Evolutionary conservation across 202 grass and related monocot species (phyloP), one percentile per base, ranked within the genome.

Genomic region (Dendrocalamus latiflorus): DNA sequence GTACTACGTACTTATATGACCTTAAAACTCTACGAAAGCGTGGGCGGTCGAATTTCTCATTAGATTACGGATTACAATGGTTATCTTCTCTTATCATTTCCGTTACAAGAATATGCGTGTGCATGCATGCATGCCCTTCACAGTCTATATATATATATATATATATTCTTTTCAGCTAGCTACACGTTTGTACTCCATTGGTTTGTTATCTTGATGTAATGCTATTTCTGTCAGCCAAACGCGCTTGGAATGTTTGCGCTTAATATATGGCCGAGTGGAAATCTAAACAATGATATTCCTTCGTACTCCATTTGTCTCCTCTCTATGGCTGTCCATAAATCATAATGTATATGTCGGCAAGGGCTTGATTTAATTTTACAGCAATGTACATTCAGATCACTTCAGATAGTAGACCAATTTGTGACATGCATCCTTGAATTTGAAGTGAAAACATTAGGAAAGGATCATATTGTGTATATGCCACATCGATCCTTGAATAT

Each of bases 121-220:
- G 72, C 57, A 78, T 67, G 68, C 68, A 60, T 77, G 56, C 60
- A 15, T 61, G 53, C 48, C 58, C 42, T 86, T 30, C 58, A 68
- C 43, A 43, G 51, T 74, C 34, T 15, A 82, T 65, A 24, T 18
- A 81, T 33, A 65, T 30, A 30, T 30, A 11, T 50, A 72, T 75
- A 53, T 60, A 76, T 82, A 86, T 83, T 55, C 15, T 30, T 78
- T 74, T 83, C 54, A 79, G 43, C 33, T 79, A 61, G 30, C 44
- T 65, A 62, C 55, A 76, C 25, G 54, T 76, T 54, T 81, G 70
- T 70, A 59, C 72, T 58, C 21, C 63, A 64, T 43, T 82, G 77
- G 55, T 76, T 75, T 68, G 33, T 70, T 68, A 73, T 60, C 49
- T 15, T 25, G 15, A 39, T 70, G 34, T 76, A 89, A 68, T 68